Evolutionary conservation across 345 rosid species (phyloP).

Genomic region (Linum usitatissimum): DNA sequence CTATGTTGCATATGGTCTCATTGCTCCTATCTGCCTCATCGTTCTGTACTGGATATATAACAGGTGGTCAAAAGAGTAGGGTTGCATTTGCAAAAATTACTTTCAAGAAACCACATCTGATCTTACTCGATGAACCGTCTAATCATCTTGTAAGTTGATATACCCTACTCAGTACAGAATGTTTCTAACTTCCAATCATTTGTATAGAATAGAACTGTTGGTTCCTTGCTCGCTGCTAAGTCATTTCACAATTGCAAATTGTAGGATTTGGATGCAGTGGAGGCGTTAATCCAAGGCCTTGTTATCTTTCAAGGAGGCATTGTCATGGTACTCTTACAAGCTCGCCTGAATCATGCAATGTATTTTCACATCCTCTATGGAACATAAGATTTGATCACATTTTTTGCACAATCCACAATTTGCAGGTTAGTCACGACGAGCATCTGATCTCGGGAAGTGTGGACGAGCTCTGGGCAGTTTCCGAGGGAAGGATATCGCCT

Average conservation of each 20-base stretch:
- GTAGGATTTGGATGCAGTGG: slow-evolving; percentile 98
- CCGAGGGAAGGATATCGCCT: slow-evolving; percentile 63
- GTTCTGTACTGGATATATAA: slow-evolving; percentile 6
- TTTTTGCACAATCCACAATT: not conserved
- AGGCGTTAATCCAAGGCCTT: slow-evolving; percentile 96
- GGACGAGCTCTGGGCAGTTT: slow-evolving; percentile 88
- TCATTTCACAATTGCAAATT: not conserved
- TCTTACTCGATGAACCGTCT: slow-evolving; percentile 96
- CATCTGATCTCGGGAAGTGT: slow-evolving; percentile 97
- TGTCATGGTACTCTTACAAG: slow-evolving; percentile 49
- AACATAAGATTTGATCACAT: not conserved
- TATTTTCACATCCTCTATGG: too few relatives aligned
- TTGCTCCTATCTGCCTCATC: not conserved
- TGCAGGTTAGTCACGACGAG: slow-evolving; percentile 96
- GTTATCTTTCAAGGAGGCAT: slow-evolving; percentile 96
- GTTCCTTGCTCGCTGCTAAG: not conserved
- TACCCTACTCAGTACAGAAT: not conserved
- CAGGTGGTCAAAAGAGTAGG: slow-evolving; percentile 99
- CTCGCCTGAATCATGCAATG: not conserved
- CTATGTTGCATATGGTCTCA: not conserved
- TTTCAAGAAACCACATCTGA: slow-evolving; percentile 94
- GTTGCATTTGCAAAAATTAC: slow-evolving; percentile 98
- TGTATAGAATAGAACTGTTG: not conserved
- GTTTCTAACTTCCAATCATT: not conserved
- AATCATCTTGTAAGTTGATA: slow-evolving; percentile 89